These are phyloP conservation scores for Rosa hybrid DNA, from an alignment of 331 rosid species.

Conservation along the genomic window DNA sequence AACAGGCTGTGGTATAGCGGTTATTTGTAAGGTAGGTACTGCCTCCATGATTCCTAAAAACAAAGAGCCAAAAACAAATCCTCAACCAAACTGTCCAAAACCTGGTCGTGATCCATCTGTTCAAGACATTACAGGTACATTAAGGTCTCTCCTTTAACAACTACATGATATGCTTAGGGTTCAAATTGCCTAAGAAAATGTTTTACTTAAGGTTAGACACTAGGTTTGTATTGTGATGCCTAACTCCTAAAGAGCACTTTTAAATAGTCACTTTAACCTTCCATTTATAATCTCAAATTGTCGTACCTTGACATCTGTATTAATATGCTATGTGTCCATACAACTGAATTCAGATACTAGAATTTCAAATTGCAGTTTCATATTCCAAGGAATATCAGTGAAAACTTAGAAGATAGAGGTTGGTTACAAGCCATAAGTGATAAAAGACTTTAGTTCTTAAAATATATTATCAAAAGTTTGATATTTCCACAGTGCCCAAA, in stretches of 20 bases:
- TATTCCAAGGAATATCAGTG: background rate
- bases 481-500: background rate
- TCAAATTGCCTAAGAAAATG: background rate
- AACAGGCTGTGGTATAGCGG: background rate
- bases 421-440: background rate
- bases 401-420: background rate
- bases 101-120: background rate
- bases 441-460: background rate
- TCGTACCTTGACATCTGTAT: background rate
- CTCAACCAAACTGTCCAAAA: background rate
- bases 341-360: background rate
- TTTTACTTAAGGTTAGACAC: background rate
- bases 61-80: background rate
- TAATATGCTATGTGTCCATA: background rate
- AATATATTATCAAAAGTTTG: background rate
- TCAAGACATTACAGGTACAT: background rate
- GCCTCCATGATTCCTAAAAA: background rate
- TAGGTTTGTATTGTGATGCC: background rate
- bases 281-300: background rate
- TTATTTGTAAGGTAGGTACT: conserved; percentile 4
- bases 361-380: background rate
- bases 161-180: background rate
- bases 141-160: background rate
- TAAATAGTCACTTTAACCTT: background rate
- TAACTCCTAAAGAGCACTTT: background rate